These are phyloP conservation scores for Haplosporangium gracile DNA, from an alignment of 192 early-diverging fungal genomes.

Conservation along the genomic window DNA sequence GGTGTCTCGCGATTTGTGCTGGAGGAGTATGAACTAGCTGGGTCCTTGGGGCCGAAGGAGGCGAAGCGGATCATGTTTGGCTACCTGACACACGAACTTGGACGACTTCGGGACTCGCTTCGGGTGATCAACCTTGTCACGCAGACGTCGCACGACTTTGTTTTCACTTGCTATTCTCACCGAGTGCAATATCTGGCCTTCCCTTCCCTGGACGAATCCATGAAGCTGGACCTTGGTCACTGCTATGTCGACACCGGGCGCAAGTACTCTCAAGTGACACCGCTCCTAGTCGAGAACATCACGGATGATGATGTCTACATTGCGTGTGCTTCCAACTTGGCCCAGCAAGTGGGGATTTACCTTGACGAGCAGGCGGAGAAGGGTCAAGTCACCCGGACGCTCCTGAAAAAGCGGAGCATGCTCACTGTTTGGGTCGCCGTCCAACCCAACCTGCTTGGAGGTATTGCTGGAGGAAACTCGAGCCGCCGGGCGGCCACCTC, in stretches of 20 bases:
- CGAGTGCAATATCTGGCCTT: constrained; percentile 71
- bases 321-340: constrained; percentile 83
- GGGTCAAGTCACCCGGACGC: constrained; percentile 65
- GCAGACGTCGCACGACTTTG: constrained; percentile 49
- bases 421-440: constrained; percentile 82
- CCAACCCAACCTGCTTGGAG: constrained; percentile 73
- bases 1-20: constrained; percentile 37
- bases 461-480: constrained; percentile 45
- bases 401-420: constrained; percentile 63
- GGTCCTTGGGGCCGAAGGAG: constrained; percentile 66
- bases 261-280: constrained; percentile 81
- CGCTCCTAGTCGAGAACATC: constrained; percentile 78
- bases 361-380: constrained; percentile 66
- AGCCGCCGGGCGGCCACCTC: constrained; percentile 14
- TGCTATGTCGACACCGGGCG: constrained; percentile 84
- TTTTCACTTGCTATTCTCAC: constrained; percentile 67
- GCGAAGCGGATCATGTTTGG: constrained; percentile 69
- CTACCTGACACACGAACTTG: constrained; percentile 61
- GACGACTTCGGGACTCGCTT: constrained; percentile 67
- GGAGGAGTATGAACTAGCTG: constrained; percentile 30
- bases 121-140: constrained; percentile 59
- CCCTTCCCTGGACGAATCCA: constrained; percentile 69
- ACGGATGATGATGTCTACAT: constrained; percentile 75
- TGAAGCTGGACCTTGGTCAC: constrained; percentile 79
- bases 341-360: constrained; percentile 86